Conservation (phyloP, 2,329 filamentous ascomycete genomes). For the Fusarium bactridioides region DNA sequence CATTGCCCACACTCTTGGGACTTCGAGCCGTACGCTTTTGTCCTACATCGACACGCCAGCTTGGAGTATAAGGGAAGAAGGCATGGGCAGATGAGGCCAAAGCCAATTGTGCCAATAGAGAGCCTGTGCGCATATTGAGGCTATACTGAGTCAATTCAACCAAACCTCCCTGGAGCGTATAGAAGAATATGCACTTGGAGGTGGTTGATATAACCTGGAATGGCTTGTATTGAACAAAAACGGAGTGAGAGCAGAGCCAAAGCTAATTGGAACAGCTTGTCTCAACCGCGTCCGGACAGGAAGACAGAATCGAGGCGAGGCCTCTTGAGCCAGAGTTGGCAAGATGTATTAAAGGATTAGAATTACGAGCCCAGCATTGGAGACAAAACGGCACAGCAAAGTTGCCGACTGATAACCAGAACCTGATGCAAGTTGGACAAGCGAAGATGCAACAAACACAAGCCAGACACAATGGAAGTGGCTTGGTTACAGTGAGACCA, state of each 20-base stretch:
- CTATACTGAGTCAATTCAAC: constrained; percentile 5
- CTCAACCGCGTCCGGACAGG: constrained; percentile 24
- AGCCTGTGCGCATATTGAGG: constrained; percentile 52
- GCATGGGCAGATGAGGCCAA: constrained; percentile 56
- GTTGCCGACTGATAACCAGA: constrained; percentile 33
- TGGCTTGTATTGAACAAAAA: constrained; percentile 5
- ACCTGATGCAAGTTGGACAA: constrained; percentile 22
- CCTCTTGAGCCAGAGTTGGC: constrained; percentile 25
- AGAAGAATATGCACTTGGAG: not conserved
- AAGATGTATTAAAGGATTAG: constrained; percentile 43
- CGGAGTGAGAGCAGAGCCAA: not conserved
- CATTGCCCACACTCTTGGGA: constrained; percentile 31
- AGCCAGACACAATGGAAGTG: constrained; percentile 25
- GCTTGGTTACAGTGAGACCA: constrained; percentile 31
- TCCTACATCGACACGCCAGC: constrained; percentile 45
- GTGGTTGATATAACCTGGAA: constrained; percentile 15
- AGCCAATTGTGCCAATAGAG: constrained; percentile 55
- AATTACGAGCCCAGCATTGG: constrained; percentile 43
- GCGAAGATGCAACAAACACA: constrained; percentile 28
- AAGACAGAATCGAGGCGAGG: constrained; percentile 14
- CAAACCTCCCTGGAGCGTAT: not conserved
- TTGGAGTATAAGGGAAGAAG: constrained; percentile 57
- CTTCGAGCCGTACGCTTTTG: constrained; percentile 34
- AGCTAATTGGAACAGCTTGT: constrained; percentile 29
- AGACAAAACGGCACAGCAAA: constrained; percentile 31